Base-by-base conservation (phyloP, 169 alveolate species). In the Cryptosporidium ubiquitum region DNA sequence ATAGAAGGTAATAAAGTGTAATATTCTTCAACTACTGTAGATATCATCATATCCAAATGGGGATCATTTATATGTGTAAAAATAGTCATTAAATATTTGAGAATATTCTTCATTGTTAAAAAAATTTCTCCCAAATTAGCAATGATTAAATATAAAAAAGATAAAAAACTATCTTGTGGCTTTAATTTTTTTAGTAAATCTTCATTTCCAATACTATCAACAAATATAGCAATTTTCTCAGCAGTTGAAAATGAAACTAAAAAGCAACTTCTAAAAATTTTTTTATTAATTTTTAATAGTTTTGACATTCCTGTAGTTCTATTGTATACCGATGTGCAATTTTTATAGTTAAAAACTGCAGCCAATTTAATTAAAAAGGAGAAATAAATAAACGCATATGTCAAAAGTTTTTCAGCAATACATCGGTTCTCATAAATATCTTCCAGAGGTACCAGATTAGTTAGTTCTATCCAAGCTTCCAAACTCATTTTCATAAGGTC, bases 61-160 rank as follows among this genome's bases (percentile, higher is more conserved):
- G n/a, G 20, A 14, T 47, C 55, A 44, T 0, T 3, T 14, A 14
- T 0, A 14, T 16, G 9, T 14, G 16, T 6, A 47, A 1, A 47
- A 47, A 47, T 10, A 47, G 4, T 16, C 55, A 16, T 47, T 47
- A 47, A 16, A 47, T 47, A 47, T 14, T 0, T 14, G 16, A 14
- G 23, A n/a, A 47, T 0, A 3, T 1, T 3, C 12, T 47, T 16
- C 3, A 47, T 14, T 47, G 12, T 18, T 6, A 7, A 0, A 1
- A 18, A 14, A 18, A 47, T 12, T 1, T 1, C 0, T 0, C 2
- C 0, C 16, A 14, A 47, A 0, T 47, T 47, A 14, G 0, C 0
- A 2, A 0, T 1, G 5, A 47, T 1, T 14, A 47, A 47, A 0
- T 16, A 14, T 7, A 47, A 37, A 5, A 37, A 37, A 3, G 12